Base-by-base conservation (phyloP, 129 eudicot genomes). In the Pulicaria dysenterica region DNA sequence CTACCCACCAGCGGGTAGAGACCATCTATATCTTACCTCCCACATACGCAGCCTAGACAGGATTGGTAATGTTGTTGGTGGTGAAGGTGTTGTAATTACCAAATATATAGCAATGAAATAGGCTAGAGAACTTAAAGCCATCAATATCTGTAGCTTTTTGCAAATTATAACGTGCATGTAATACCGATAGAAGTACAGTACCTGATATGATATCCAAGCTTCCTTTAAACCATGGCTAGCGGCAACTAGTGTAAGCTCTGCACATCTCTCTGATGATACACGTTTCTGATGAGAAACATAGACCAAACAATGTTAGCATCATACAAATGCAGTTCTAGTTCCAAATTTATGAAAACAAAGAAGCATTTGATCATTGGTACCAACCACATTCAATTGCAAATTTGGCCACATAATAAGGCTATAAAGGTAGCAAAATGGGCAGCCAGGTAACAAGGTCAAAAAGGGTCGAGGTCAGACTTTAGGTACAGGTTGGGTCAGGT, bases 161-260 rank as follows among this genome's bases (percentile, higher is more conserved):
- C 34, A 11, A 9, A 39, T 17, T 39, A 31, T 34, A 43, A 65
- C 55, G 56, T 53, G 42, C n/a, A 39, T 34, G 15, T 42, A 43
- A 11, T 40, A 65, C 12, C 7, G 37, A 63, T 3, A 57, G 38
- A 56, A 40, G 10, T 79, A 94, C 99, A 31, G 10, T 79, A 94
- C 99, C 94, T 95, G 99, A 81, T 86, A 85, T 36, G 99, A 90
- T 84, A 95, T 95, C 99, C 99, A 95, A 61, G 89, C 96, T 85
- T 95, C 99, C 81, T 95, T 95, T 54, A 95, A 79, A 76, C 88
- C 88, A 81, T 95, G 95, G 81, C 89, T 90, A 47, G 94, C 91
- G 67, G 99, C 99, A 73, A 95, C 84, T 56, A 90, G 69, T 48
- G 90, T 86, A 78, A 95, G 93, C 80, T 95, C 94, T 40, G 94